A percentile compares a stretch with the other conserved stretches of the same genome.
Evolutionary conservation across 192 early-diverging fungal species (phyloP).

Genomic region (Gamsiella multidivaricata): DNA sequence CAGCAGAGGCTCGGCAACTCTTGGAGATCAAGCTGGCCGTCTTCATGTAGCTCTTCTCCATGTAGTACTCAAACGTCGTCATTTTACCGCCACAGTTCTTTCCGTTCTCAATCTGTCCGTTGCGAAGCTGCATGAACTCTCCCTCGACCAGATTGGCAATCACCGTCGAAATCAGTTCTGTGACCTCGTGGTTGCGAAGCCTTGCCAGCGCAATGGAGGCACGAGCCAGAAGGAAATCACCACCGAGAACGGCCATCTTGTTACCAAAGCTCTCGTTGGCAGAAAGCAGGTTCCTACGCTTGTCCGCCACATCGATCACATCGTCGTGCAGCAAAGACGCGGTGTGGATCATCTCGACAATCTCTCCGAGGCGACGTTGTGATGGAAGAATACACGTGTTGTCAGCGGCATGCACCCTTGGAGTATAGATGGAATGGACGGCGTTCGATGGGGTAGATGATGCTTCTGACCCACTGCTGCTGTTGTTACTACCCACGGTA

Average conservation of each 20-base stretch:
- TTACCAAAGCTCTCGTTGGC: constrained; percentile 93
- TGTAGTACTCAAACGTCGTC: constrained; percentile 87
- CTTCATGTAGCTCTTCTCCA: constrained; percentile 96
- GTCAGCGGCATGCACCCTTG: constrained; percentile 45
- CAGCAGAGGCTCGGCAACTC: constrained; percentile 86
- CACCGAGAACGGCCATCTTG: constrained; percentile 96
- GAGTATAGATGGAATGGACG: constrained; percentile 31
- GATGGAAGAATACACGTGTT: constrained; percentile 76
- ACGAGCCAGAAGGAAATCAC: constrained; percentile 93
- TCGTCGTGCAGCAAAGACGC: constrained; percentile 96
- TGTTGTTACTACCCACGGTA: constrained; percentile 13
- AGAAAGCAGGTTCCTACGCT: constrained; percentile 78
- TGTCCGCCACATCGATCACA: constrained; percentile 75
- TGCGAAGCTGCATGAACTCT: constrained; percentile 93
- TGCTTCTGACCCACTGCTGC: constrained; percentile 1
- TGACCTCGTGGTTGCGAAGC: constrained; percentile 90
- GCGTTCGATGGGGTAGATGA: not conserved
- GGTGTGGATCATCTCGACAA: constrained; percentile 98
- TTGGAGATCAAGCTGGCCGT: constrained; percentile 95
- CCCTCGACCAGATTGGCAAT: constrained; percentile 96
- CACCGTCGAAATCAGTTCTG: constrained; percentile 91
- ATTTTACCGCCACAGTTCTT: constrained; percentile 19
- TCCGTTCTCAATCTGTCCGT: constrained; percentile 49
- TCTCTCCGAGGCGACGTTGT: constrained; percentile 94
- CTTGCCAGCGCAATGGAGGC: constrained; percentile 92